These are phyloP conservation scores for Coniochaeta hoffmannii DNA, from an alignment of 2,329 filamentous ascomycete species.

Conservation along the genomic window DNA sequence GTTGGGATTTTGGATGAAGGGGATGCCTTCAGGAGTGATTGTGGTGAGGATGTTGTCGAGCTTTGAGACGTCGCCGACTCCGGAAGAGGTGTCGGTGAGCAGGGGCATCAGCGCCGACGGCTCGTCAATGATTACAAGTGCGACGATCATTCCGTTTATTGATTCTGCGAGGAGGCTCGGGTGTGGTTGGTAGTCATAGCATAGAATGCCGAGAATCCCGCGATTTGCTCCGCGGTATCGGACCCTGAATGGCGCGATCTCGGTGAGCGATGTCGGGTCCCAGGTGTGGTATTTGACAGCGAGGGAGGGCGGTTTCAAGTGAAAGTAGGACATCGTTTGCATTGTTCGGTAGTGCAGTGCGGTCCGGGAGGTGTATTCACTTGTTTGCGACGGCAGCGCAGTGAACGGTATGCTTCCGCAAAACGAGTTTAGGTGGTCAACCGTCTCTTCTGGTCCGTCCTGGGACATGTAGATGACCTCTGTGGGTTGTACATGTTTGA, in stretches of 20 bases:
- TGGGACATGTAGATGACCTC: constrained; percentile 64
- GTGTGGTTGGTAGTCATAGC: constrained; percentile 58
- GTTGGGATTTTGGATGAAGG: constrained; percentile 50
- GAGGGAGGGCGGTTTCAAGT: constrained; percentile 28
- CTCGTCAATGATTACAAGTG: constrained; percentile 55
- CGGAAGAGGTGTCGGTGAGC: not conserved
- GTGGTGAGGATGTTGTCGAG: constrained; percentile 17
- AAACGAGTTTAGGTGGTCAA: constrained; percentile 42
- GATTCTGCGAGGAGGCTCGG: constrained; percentile 53
- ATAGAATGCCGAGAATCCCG: constrained; percentile 58
- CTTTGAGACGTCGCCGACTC: not conserved
- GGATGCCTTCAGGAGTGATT: constrained; percentile 46
- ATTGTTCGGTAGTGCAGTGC: constrained; percentile 62
- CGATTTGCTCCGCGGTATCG: constrained; percentile 41
- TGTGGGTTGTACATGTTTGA: constrained; percentile 44
- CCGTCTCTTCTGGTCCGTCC: constrained; percentile 50
- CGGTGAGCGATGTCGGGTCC: constrained; percentile 47
- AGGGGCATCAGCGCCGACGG: constrained; percentile 37
- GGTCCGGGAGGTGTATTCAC: constrained; percentile 49
- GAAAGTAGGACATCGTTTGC: constrained; percentile 78
- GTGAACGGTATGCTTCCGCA: constrained; percentile 31
- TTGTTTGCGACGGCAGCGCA: constrained; percentile 51
- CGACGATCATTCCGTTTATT: constrained; percentile 64
- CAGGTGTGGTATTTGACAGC: constrained; percentile 29
- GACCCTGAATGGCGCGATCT: constrained; percentile 53